phyloP scores from a whole-genome alignment of 148 eudicot genomes.

The Simmondsia chinensis region DNA sequence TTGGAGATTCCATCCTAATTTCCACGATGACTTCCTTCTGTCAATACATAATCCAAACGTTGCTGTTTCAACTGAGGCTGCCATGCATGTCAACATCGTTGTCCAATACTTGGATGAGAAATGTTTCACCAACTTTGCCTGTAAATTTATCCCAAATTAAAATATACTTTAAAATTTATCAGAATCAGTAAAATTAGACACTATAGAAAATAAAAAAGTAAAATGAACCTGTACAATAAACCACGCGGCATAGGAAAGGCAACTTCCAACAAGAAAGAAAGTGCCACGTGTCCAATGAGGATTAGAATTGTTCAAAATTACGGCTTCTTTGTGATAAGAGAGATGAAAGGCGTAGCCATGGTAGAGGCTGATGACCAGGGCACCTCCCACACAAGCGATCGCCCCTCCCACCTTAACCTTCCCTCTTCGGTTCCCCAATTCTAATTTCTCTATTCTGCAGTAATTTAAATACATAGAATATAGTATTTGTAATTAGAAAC shows the following conservation, averaged over 20 bases:
- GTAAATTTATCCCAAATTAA: too few species aligned
- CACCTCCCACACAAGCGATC: slow-evolving; percentile 27
- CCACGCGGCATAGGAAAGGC: slow-evolving; percentile 29
- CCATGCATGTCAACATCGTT: slow-evolving; percentile 28
- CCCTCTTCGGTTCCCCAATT: slow-evolving; percentile 20
- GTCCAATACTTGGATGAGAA: slow-evolving; percentile 33
- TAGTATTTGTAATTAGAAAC: too few species aligned
- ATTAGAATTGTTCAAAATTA: not conserved
- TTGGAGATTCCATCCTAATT: slow-evolving; percentile 27
- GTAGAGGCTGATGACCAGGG: slow-evolving; percentile 25
- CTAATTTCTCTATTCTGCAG: slow-evolving; percentile 24
- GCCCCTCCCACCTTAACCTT: slow-evolving; percentile 27
- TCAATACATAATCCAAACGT: slow-evolving; percentile 26
- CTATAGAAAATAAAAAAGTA: too few species aligned
- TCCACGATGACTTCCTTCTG: slow-evolving; percentile 21
- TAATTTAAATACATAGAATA: not conserved
- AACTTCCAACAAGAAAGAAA: slow-evolving; percentile 12
- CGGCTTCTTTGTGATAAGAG: not conserved
- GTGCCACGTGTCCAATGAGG: slow-evolving; percentile 27
- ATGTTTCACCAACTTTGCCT: slow-evolving; percentile 32
- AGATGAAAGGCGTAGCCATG: slow-evolving; percentile 20
- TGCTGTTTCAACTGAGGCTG: slow-evolving; percentile 20
- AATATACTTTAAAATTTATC: too few species aligned
- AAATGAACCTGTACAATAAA: slow-evolving; percentile 40
- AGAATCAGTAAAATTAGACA: too few species aligned